phyloP scores from a whole-genome alignment of 2,329 filamentous ascomycete species.

The Neurospora sp. region DNA sequence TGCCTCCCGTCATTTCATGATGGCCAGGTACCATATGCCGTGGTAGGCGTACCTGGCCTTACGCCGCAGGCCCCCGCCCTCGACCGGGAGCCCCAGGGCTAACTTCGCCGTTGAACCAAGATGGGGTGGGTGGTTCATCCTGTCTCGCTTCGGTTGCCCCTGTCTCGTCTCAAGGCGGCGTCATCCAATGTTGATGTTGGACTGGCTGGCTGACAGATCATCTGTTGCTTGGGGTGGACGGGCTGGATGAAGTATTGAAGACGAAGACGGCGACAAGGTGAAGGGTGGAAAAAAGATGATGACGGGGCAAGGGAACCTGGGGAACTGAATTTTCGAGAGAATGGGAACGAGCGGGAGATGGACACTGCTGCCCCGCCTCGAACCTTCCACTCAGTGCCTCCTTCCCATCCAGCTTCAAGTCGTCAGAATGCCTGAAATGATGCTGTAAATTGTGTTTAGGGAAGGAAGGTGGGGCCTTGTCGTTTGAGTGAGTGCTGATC shows the following conservation, averaged over 20 bases:
- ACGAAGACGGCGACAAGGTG: not conserved
- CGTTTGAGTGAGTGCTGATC: not conserved
- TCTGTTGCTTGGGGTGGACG: not conserved
- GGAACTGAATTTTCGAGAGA: not conserved
- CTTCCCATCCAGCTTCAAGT: not conserved
- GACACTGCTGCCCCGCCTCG: not conserved
- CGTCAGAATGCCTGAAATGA: not conserved
- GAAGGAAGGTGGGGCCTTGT: not conserved
- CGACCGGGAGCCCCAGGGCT: not conserved
- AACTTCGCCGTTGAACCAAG: not conserved
- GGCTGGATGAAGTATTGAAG: not conserved
- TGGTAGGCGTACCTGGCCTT: not conserved
- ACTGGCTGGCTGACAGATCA: not conserved
- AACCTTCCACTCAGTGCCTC: not conserved
- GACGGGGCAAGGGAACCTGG: not conserved
- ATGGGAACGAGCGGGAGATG: not conserved
- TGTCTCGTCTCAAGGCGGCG: not conserved
- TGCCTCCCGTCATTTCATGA: not conserved
- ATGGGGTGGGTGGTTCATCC: not conserved
- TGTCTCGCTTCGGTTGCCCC: not conserved
- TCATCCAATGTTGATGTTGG: not conserved
- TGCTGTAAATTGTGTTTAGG: not conserved
- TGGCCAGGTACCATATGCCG: not conserved
- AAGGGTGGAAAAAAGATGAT: not conserved
- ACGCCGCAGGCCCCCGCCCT: not conserved